These are phyloP conservation scores for Pseudopithomyces maydicus DNA, from an alignment of 2,329 filamentous ascomycete genomes.

Conservation along the genomic window DNA sequence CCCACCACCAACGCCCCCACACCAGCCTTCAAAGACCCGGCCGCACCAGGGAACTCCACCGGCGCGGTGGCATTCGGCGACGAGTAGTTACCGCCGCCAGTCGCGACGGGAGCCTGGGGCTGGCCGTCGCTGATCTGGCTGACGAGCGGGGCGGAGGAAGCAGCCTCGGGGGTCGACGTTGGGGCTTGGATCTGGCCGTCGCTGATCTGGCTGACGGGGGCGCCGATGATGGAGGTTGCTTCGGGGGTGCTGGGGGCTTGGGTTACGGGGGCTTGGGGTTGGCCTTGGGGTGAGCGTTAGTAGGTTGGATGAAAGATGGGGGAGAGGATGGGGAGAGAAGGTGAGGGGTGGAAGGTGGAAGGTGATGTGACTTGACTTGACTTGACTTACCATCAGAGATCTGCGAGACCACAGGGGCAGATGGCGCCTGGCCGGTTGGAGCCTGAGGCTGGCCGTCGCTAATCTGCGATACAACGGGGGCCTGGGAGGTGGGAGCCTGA, in stretches of 20 bases:
- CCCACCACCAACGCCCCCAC: conserved; percentile 34
- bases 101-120: conserved; percentile 16
- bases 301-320: too few species aligned
- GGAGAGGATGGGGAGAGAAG: too few species aligned
- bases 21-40: conserved; percentile 23
- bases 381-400: too few species aligned
- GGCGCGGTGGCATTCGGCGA: conserved; percentile 19
- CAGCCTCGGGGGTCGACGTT: not conserved
- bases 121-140: conserved; percentile 15
- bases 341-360: too few species aligned
- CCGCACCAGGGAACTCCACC: conserved; percentile 38
- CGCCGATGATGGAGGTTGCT: too few species aligned
- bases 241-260: too few species aligned
- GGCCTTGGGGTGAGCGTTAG: too few species aligned
- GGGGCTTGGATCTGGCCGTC: conserved; percentile 8
- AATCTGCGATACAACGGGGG: conserved; percentile 14
- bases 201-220: conserved; percentile 12
- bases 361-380: too few species aligned
- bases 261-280: too few species aligned
- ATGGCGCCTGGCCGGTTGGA: conserved; percentile 8
- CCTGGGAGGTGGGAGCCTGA: conserved; percentile 17
- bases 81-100: conserved; percentile 15
- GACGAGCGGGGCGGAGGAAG: conserved; percentile 3
- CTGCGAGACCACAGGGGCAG: too few species aligned
- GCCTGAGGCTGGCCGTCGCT: conserved; percentile 20